Base-by-base conservation (phyloP, 2,329 filamentous ascomycete genomes). In the Myriosclerotinia scirpicola region DNA sequence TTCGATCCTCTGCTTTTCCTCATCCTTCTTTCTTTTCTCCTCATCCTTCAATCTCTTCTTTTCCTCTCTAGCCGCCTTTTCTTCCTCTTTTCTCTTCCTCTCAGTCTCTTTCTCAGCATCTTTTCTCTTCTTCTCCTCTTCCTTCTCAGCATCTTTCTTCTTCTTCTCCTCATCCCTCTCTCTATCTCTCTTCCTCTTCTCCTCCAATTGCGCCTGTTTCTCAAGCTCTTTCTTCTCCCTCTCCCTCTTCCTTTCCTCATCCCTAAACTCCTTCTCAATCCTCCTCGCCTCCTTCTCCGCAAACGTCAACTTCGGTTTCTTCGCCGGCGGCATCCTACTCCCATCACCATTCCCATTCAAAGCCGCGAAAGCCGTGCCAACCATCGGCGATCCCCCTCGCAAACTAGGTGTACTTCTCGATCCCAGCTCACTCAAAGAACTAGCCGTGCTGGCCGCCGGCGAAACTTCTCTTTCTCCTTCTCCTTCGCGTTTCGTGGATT, bases 1-100 rank as follows among this genome's bases (percentile, higher is more conserved):
- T 62, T 76, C 82, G 1, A 71, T 75, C 70, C 83, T 81, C 65
- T 81, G 79, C 68, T 76, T 75, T 67, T 77, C 76, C 8, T 77
- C 75, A 70, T 78, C 77, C 70, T 75, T 75, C 61, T 11, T 69
- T 71, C 67, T 73, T 26, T 75, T 73, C 62, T 73, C 72, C 8
- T 71, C 72, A 53, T 76, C 75, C 54, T 70, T 74, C 61, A 73
- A 71, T 8, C 72, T 73, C 70, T 73, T 76, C 20, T 77, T 76
- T 55, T 80, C 82, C 64, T 74, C 70, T 50, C 75, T 71, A 69
- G 79, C 64, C 2, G 38, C 53, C 48, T 74, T 71, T 22, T 76
- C 76, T 55, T 75, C 72, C 5, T 75, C 73, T 36, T 77, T 72
- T 70, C 83, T 84, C 56, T 64, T 60, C 67, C 62, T 64, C 60